Percentiles rank a stretch among this genome's conserved stretches.
phyloP scores from a whole-genome alignment of 148 eudicot species.

The Chenopodium album region DNA sequence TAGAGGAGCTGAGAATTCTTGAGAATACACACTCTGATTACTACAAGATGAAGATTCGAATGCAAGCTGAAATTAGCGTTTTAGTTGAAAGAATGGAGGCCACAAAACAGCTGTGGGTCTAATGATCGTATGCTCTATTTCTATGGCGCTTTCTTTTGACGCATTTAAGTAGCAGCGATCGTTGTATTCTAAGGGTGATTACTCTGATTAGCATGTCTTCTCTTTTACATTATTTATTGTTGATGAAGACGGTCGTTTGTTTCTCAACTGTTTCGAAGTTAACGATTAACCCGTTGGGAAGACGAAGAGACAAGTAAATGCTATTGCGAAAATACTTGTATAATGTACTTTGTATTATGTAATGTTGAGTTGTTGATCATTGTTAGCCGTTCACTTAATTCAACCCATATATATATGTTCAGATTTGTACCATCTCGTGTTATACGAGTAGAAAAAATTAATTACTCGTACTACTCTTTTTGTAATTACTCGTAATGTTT shows the following conservation, averaged over 20 bases:
- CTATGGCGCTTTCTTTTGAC: background rate
- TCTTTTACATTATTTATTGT: background rate
- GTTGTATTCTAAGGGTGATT: background rate
- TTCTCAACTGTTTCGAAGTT: background rate
- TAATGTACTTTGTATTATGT: too few species aligned
- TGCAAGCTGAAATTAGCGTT: conserved; percentile 81
- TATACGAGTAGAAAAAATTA: too few species aligned
- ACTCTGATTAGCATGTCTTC: background rate
- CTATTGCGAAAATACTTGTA: too few species aligned
- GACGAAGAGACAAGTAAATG: background rate
- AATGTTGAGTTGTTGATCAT: too few species aligned
- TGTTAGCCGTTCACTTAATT: too few species aligned
- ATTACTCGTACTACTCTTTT: too few species aligned
- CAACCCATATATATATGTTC: too few species aligned
- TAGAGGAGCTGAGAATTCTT: conserved; percentile 66
- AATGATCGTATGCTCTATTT: background rate
- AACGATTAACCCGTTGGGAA: background rate
- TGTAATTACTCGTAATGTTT: too few species aligned
- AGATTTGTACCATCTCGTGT: too few species aligned
- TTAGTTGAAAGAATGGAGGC: conserved; percentile 86
- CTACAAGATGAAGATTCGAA: conserved; percentile 71
- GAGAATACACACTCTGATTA: conserved; percentile 73
- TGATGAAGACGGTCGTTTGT: background rate
- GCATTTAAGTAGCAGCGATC: background rate
- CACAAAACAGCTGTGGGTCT: conserved; percentile 69